A percentile compares a stretch with the other conserved stretches of the same genome.
Evolutionary conservation across 768 basidiomycete genomes (phyloP).

Genomic region (Pholiota molesta): DNA sequence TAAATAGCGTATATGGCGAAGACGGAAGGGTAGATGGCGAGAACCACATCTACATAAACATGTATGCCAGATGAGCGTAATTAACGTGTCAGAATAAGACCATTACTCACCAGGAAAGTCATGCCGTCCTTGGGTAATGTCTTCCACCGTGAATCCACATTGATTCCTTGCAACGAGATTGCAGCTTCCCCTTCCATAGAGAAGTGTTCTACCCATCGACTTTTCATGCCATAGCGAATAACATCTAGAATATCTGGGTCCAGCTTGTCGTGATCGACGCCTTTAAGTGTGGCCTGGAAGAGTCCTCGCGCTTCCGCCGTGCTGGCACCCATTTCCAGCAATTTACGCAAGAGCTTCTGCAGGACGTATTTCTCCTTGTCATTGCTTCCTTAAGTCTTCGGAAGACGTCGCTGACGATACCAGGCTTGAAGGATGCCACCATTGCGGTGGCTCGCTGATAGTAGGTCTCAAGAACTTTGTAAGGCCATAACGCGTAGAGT

Average conservation of each 20-base stretch:
- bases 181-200: constrained; percentile 62
- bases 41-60: constrained; percentile 49
- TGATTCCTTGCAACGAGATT: constrained; percentile 46
- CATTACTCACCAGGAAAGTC: constrained; percentile 64
- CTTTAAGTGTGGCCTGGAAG: constrained; percentile 59
- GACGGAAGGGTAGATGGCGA: constrained; percentile 46
- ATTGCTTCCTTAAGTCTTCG: constrained; percentile 22
- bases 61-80: background rate
- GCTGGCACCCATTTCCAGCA: constrained; percentile 76
- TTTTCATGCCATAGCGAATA: constrained; percentile 70
- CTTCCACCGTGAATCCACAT: constrained; percentile 35
- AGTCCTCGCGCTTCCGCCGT: constrained; percentile 65
- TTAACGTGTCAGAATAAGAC: background rate
- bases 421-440: constrained; percentile 65
- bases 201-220: constrained; percentile 80
- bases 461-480: constrained; percentile 68
- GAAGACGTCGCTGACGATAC: constrained; percentile 57
- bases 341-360: constrained; percentile 63
- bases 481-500: constrained; percentile 46
- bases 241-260: constrained; percentile 71
- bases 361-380: constrained; percentile 58
- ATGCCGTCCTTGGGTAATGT: constrained; percentile 65
- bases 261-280: constrained; percentile 47
- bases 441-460: constrained; percentile 66
- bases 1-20: constrained; percentile 39